Percentiles rank a stretch among this genome's conserved stretches.
Conservation (phyloP, 202 grass and related monocot genomes). For the Schoenoplectus tabernaemontani region DNA sequence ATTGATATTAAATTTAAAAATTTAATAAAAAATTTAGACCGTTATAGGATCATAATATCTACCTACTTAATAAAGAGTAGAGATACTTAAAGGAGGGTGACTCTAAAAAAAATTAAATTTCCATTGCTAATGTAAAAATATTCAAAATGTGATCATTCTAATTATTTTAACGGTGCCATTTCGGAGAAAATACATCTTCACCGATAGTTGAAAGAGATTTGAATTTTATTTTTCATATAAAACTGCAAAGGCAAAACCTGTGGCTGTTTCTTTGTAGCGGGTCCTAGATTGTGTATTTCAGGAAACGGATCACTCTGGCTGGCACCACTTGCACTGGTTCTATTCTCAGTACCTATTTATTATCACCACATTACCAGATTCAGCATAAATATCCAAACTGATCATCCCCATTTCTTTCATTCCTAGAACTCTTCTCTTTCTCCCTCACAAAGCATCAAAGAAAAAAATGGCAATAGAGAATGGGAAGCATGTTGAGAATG, state of each 20-base stretch:
- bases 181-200: too few species aligned
- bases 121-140: too few species aligned
- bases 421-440: background rate
- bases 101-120: too few species aligned
- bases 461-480: background rate
- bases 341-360: constrained; percentile 5
- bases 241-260: background rate
- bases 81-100: too few species aligned
- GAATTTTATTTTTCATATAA: too few species aligned
- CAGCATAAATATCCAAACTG: background rate
- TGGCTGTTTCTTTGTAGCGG: background rate
- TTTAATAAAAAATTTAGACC: too few species aligned
- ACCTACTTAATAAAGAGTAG: too few species aligned
- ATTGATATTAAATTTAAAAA: too few species aligned
- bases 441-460: background rate
- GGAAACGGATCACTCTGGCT: background rate
- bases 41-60: too few species aligned
- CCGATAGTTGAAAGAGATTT: too few species aligned
- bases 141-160: too few species aligned
- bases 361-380: background rate
- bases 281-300: background rate
- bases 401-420: constrained; percentile 19
- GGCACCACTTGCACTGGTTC: background rate
- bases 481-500: background rate
- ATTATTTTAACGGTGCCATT: too few species aligned